Evolutionary conservation across 352 stramenopile genomes (phyloP).

Genomic region (Phytophthora kernoviae): DNA sequence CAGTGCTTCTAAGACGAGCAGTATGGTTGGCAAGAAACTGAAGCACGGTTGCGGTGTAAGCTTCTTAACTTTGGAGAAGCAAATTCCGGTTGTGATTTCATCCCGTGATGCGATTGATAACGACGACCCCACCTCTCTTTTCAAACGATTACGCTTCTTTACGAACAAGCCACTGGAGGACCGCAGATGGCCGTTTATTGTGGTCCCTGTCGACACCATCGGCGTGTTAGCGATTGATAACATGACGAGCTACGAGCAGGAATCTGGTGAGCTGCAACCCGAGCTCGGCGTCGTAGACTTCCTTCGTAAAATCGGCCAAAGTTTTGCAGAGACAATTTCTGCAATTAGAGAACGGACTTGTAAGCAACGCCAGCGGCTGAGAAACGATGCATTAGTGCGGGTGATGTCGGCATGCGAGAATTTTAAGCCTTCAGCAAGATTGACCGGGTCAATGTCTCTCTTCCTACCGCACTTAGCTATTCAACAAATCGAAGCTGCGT

Average conservation of each 20-base stretch:
- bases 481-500: constrained; percentile 53
- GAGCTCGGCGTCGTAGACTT: constrained; percentile 84
- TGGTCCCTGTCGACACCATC: constrained; percentile 49
- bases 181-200: constrained; percentile 68
- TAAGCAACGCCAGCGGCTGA: constrained; percentile 16
- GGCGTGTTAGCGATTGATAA: constrained; percentile 73
- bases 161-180: constrained; percentile 21
- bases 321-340: constrained; percentile 24
- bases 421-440: constrained; percentile 15
- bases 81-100: constrained; percentile 49
- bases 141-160: constrained; percentile 47
- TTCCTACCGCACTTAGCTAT: constrained; percentile 55
- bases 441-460: constrained; percentile 15
- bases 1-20: constrained; percentile 51
- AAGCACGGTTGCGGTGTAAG: constrained; percentile 63
- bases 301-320: constrained; percentile 46
- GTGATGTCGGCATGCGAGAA: constrained; percentile 66
- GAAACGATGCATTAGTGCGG: constrained; percentile 46
- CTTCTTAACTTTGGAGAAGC: constrained; percentile 46
- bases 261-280: constrained; percentile 48
- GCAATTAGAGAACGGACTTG: constrained; percentile 15
- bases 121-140: not conserved
- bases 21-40: constrained; percentile 67
- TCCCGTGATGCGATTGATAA: constrained; percentile 16
- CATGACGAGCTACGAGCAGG: constrained; percentile 50